Percentiles rank a stretch among this genome's conserved stretches.
These are phyloP conservation scores for Xylaria castorea DNA, from an alignment of 495 filamentous ascomycete genomes.

Conservation along the genomic window DNA sequence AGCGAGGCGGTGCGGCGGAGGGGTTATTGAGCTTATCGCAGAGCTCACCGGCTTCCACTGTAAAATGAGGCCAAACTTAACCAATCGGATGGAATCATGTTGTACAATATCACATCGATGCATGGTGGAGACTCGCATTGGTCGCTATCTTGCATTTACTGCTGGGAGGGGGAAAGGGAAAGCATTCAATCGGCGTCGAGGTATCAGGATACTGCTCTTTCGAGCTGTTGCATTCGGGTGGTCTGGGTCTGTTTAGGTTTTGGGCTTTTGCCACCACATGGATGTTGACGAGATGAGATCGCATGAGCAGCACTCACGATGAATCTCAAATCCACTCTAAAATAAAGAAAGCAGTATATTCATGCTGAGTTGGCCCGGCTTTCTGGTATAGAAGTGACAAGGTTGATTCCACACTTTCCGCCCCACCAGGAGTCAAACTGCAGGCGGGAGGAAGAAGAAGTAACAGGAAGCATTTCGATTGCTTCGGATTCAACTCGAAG, in stretches of 20 bases:
- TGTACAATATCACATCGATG: slow-evolving; percentile 18
- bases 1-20: slow-evolving; percentile 39
- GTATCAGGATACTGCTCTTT: slow-evolving; percentile 11
- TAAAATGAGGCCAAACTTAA: slow-evolving; percentile 3
- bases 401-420: background rate
- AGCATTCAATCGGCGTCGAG: slow-evolving; percentile 23
- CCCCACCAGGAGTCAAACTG: background rate
- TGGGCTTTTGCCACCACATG: background rate
- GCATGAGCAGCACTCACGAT: background rate
- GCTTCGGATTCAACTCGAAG: background rate
- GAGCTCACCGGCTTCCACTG: slow-evolving; percentile 22
- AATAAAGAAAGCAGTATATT: background rate
- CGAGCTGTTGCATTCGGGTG: slow-evolving; percentile 11
- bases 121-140: background rate
- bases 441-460: background rate
- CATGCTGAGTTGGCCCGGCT: background rate
- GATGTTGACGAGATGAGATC: background rate
- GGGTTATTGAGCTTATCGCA: slow-evolving; percentile 43
- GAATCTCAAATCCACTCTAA: background rate
- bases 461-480: background rate
- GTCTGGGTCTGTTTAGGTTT: background rate
- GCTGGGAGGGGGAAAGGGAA: background rate
- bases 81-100: background rate
- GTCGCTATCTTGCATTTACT: slow-evolving; percentile 2
- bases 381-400: background rate